A percentile compares a stretch with the other conserved stretches of the same genome.
Evolutionary conservation across 2,329 filamentous ascomycete species (phyloP).

Genomic region (Pseudomassariella vexata): DNA sequence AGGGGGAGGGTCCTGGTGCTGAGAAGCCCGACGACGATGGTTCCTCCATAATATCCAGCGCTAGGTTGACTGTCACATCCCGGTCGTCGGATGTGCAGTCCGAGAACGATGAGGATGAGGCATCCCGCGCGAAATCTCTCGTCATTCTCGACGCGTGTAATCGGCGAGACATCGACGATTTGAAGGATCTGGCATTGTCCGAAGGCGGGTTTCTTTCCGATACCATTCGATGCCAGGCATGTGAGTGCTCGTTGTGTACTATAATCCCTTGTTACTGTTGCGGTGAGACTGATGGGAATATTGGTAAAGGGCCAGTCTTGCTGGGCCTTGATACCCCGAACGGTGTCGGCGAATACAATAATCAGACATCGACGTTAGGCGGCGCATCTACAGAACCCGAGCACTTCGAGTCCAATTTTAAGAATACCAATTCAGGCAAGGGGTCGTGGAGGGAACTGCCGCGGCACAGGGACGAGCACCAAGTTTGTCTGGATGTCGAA

Average conservation of each 20-base stretch:
- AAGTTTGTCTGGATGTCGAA: slow-evolving; percentile 88
- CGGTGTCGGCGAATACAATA: too few relatives aligned
- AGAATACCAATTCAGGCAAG: slow-evolving; percentile 20
- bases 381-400: slow-evolving; percentile 2
- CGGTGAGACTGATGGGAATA: slow-evolving; percentile 3
- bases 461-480: slow-evolving; percentile 79
- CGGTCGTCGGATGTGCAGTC: too few relatives aligned
- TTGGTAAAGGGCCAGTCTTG: slow-evolving; percentile 54
- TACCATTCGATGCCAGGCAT: slow-evolving; percentile 65
- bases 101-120: slow-evolving; percentile 4
- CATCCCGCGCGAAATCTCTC: slow-evolving; percentile 31
- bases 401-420: neutral
- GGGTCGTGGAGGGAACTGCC: slow-evolving; percentile 56
- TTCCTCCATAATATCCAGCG: too few relatives aligned
- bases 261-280: neutral
- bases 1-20: too few relatives aligned
- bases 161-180: slow-evolving; percentile 45
- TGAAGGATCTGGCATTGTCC: slow-evolving; percentile 55
- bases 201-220: slow-evolving; percentile 64
- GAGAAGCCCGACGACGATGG: too few relatives aligned
- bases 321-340: slow-evolving; percentile 46
- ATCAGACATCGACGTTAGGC: slow-evolving; percentile 11
- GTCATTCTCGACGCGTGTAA: slow-evolving; percentile 56
- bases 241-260: slow-evolving; percentile 47
- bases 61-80: too few relatives aligned